A percentile compares a stretch with the other conserved stretches of the same genome.
These are phyloP conservation scores for Nigrospora sphaerica DNA, from an alignment of 2,329 filamentous ascomycete species.

Conservation along the genomic window DNA sequence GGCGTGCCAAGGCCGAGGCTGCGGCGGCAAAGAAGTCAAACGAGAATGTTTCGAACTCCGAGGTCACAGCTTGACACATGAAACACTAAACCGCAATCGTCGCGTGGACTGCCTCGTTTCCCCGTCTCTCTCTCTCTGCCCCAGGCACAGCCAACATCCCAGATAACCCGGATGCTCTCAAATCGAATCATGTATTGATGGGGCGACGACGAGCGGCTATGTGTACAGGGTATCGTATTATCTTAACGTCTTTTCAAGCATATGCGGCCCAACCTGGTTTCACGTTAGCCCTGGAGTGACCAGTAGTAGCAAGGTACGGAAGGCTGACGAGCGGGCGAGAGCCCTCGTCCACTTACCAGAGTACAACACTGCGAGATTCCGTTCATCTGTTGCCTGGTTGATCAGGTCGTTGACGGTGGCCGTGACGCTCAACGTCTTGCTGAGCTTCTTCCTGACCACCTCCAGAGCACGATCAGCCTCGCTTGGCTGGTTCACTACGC, in stretches of 20 bases:
- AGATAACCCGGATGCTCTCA: no score
- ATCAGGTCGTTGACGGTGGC: constrained; percentile 97
- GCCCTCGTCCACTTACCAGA: constrained; percentile 47
- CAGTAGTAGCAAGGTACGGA: neutral
- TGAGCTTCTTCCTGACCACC: constrained; percentile 92
- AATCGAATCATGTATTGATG: no score
- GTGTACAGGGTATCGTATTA: neutral
- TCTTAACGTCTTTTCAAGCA: constrained; percentile 18
- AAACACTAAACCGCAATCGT: no score
- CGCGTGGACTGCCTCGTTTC: no score
- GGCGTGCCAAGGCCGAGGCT: constrained; percentile 38
- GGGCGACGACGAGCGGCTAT: no score
- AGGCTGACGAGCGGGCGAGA: neutral
- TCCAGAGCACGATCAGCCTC: constrained; percentile 90
- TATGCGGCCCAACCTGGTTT: constrained; percentile 33
- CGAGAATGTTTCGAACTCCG: neutral
- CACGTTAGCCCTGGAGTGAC: constrained; percentile 7
- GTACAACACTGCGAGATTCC: constrained; percentile 86
- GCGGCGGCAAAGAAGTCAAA: constrained; percentile 21
- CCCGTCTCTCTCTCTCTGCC: no score
- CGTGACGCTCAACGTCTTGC: constrained; percentile 86
- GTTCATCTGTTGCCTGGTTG: constrained; percentile 88
- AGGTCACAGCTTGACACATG: neutral
- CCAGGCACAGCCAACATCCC: no score
- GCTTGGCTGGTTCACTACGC: constrained; percentile 46